Base-by-base conservation (phyloP, 768 basidiomycete genomes). In the Omphalotus guepiniiformis region DNA sequence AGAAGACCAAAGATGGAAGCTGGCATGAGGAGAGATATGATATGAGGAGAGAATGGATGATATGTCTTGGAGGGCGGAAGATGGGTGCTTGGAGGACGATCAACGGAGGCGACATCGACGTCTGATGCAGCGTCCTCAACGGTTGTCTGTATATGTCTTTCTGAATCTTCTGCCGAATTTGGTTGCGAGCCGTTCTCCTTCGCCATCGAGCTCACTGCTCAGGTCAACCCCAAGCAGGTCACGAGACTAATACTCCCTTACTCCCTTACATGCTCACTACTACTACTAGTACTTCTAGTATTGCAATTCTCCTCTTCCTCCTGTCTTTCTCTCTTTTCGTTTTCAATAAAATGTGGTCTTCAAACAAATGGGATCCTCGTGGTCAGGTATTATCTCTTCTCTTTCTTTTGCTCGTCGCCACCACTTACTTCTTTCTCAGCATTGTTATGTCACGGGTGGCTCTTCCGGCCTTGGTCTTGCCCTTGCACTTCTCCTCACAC, bases 1-100 rank as follows among this genome's bases (percentile, higher is more conserved):
- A 98, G 80, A 4, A 81, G 73, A n/a, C 94, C 94, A 38, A 95
- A 74, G 40, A 94, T 78, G n/a, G 89, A 83, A 3, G 82, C 79
- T 8, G 92, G 87, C 59, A 86, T 79, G 42, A 94, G 78, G 23
- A 90, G 75, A 11, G 79, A 76, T 18, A 93, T 54, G 37, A 89
- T 75, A 37, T 82, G 78, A 29, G 78, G 63, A 4, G 84, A 82
- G 34, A 82, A 70, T 0, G 89, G 85, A 26, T 63, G 61, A 36
- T 70, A 72, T 13, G 63, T 51, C 55, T 69, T 67, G 3, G 62
- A 56, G 39, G 58, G 62, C 2, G 37, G 38, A 13, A 38, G 27
- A 25, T 47, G 32, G 29, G 38, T 36, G 28, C 30, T 28, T 12
- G 46, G 37, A 7, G 46, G 46, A 12, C 21, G 16, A 13, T 47